Evolutionary conservation across 1,139 yeast genomes (phyloP).

Genomic region (Protomyces inundatus): DNA sequence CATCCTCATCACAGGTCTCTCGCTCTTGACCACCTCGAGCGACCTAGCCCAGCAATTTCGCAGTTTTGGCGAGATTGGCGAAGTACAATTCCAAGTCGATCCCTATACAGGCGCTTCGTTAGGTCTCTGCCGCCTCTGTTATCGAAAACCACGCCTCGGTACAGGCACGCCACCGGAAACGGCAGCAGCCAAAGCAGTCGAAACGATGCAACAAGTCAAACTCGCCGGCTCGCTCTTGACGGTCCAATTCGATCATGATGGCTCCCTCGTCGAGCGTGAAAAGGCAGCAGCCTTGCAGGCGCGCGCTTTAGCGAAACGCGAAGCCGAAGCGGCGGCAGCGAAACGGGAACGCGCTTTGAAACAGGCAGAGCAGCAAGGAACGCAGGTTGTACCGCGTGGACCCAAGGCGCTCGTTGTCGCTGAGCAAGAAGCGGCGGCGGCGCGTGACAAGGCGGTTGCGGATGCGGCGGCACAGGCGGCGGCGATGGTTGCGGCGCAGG

Average conservation of each 20-base stretch:
- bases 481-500: background rate
- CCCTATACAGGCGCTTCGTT: constrained; percentile 75
- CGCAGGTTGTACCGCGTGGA: background rate
- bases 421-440: background rate
- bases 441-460: background rate
- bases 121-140: constrained; percentile 64
- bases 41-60: constrained; percentile 52
- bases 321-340: constrained; percentile 28
- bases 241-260: constrained; percentile 40
- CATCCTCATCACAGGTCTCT: constrained; percentile 62
- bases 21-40: constrained; percentile 47
- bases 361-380: background rate
- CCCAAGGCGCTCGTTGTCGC: background rate
- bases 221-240: constrained; percentile 39
- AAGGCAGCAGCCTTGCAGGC: constrained; percentile 32
- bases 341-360: background rate
- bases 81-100: constrained; percentile 59
- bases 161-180: constrained; percentile 33
- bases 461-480: constrained; percentile 3
- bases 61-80: constrained; percentile 56
- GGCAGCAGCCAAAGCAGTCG: constrained; percentile 45
- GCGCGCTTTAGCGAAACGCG: constrained; percentile 30
- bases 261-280: constrained; percentile 35
- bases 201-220: constrained; percentile 38
- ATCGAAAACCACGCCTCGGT: constrained; percentile 52